Base-by-base conservation (phyloP, 805 yeast species). In the Barnettozyma wickerhamii region DNA sequence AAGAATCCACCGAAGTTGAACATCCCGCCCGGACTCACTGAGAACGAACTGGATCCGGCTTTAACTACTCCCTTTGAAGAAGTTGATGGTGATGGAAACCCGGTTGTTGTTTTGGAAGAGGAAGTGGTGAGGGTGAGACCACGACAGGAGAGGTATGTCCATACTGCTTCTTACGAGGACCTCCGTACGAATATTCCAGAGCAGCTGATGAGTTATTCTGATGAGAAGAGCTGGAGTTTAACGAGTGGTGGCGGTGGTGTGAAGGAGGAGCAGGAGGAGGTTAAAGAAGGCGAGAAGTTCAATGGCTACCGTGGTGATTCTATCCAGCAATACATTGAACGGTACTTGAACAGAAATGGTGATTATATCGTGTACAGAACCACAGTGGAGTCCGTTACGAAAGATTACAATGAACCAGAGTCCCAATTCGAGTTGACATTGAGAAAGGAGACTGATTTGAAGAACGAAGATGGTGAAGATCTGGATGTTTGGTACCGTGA, bases 321-420 rank as follows among this genome's bases (percentile, higher is more conserved):
- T 18, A 84, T 85, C 9, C 66, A 69, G 27, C 49, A 69, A 20
- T 86, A 85, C 57, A 54, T 85, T 37, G 61, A 66, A 31, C 46
- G 60, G 12, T 85, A 81, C 51, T 51, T 74, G 17, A 14, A 41
- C 2, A 53, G 64, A 40, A 38, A 49, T 36, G 7, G 45, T 5
- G 59, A 59, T 6, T 45, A 55, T 5, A 44, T 71, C 5, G 54
- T 49, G 2, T 50, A 44, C 24, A 51, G 51, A 6, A 62, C 74
- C 3, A 61, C 72, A 0, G 66, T 71, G 13, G 75, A 71, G 46
- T 63, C 60, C 18, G 61, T 71, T 13, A 30, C 38, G 7, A 55
- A 52, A 44, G 52, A 49, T 14, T 52, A 45, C 26, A 32, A 24
- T 6, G 31, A 15, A 12, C 10, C 23, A 41, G 30, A 48, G 5